These are phyloP conservation scores for Dothistroma septosporum DNA, from an alignment of 2,329 filamentous ascomycete genomes.

Conservation along the genomic window DNA sequence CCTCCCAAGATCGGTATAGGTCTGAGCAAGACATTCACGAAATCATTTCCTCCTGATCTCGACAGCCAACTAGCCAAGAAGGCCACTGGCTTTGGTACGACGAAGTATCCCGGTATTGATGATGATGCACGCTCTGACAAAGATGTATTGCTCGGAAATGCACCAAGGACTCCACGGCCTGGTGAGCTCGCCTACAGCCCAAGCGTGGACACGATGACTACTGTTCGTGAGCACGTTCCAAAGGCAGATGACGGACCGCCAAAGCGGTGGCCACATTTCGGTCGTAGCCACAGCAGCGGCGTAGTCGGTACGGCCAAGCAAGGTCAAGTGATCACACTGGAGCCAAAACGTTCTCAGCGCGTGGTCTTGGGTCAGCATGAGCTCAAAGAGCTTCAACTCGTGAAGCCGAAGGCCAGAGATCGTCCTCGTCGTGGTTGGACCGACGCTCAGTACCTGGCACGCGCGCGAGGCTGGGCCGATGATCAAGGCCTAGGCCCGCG, in stretches of 20 bases:
- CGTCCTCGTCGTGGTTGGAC: constrained; percentile 3
- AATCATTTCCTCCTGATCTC: neutral
- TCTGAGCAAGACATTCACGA: neutral
- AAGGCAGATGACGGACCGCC: constrained; percentile 1
- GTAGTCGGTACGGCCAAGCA: constrained; percentile 5
- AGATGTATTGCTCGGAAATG: constrained; percentile 6
- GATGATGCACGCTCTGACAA: constrained; percentile 13
- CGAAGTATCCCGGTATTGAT: neutral
- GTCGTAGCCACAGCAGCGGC: constrained; percentile 5
- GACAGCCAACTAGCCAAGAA: neutral
- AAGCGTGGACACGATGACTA: constrained; percentile 18
- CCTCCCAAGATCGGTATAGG: neutral
- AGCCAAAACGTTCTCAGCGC: constrained; percentile 1
- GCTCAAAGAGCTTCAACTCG: constrained; percentile 14
- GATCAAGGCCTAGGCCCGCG: neutral
- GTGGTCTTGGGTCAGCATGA: constrained; percentile 14
- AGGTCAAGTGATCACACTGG: neutral
- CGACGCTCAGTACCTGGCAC: constrained; percentile 11
- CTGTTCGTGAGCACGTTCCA: constrained; percentile 11
- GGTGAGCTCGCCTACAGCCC: constrained; percentile 15
- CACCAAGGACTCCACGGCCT: neutral
- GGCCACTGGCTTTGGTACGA: neutral
- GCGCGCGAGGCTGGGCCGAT: constrained; percentile 10
- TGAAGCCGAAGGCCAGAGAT: constrained; percentile 10
- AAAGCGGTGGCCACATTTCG: constrained; percentile 13